phyloP scores from a whole-genome alignment of 768 basidiomycete genomes.

The Lactarius sanguifluus region DNA sequence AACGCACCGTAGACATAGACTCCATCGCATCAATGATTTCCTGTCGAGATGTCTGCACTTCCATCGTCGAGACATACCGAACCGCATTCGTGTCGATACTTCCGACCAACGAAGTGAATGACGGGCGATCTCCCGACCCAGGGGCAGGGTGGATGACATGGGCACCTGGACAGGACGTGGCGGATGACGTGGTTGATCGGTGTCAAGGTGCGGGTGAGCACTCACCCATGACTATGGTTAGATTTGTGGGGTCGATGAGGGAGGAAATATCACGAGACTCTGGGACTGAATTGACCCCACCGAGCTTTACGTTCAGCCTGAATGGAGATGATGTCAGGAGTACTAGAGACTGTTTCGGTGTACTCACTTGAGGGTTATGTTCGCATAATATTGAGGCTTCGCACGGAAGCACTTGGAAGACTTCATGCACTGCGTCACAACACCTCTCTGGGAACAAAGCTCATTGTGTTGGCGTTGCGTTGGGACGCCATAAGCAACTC shows the following conservation, averaged over 20 bases:
- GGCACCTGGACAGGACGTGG: conserved; percentile 48
- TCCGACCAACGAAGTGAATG: conserved; percentile 77
- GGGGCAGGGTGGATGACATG: conserved; percentile 85
- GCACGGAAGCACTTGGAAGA: conserved; percentile 62
- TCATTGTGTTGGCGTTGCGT: background rate
- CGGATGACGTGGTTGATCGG: background rate
- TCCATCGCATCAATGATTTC: conserved; percentile 77
- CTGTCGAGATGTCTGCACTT: conserved; percentile 64
- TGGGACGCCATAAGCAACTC: background rate
- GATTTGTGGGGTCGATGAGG: conserved; percentile 66
- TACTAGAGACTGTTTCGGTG: background rate
- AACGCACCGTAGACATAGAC: conserved; percentile 58
- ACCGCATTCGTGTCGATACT: conserved; percentile 75
- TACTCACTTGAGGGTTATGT: conserved; percentile 73
- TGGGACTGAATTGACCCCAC: conserved; percentile 78
- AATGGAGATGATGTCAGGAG: conserved; percentile 5
- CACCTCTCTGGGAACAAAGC: conserved; percentile 51
- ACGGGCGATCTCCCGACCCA: conserved; percentile 74
- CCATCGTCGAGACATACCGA: conserved; percentile 63
- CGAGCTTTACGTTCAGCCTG: conserved; percentile 82
- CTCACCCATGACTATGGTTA: conserved; percentile 77
- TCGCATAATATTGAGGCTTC: conserved; percentile 77
- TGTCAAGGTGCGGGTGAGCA: conserved; percentile 4
- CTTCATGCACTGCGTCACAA: conserved; percentile 80
- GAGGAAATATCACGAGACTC: conserved; percentile 63